Conservation (phyloP, 768 basidiomycete species). For the Jaapia argillacea region DNA sequence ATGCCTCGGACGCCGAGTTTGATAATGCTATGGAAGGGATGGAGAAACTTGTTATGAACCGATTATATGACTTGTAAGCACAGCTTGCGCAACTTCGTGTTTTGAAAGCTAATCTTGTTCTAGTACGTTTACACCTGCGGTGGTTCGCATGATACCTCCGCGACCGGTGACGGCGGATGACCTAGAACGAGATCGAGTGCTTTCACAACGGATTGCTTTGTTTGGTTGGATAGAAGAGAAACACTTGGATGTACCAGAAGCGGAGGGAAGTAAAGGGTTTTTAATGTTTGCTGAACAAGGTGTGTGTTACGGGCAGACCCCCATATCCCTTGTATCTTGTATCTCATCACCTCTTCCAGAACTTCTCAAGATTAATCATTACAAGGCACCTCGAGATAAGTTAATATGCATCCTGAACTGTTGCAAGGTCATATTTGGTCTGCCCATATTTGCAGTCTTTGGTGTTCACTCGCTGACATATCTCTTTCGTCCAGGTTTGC, state of each 20-base stretch:
- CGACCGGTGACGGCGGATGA: conserved; percentile 88
- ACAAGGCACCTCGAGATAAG: conserved; percentile 98
- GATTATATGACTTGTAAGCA: conserved; percentile 88
- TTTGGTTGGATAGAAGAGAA: conserved; percentile 86
- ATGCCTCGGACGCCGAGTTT: conserved; percentile 71
- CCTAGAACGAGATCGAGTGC: conserved; percentile 88
- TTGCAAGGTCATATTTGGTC: conserved; percentile 99
- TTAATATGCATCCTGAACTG: conserved; percentile 94
- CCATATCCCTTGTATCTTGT: too few relatives aligned
- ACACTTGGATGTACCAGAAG: conserved; percentile 85
- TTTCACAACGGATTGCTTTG: conserved; percentile 81
- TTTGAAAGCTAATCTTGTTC: neutral
- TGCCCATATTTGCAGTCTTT: conserved; percentile 17
- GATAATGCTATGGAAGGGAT: conserved; percentile 97
- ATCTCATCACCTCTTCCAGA: too few relatives aligned
- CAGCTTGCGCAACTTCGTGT: neutral
- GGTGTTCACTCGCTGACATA: conserved; percentile 1
- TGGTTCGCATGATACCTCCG: conserved; percentile 52
- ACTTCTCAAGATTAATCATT: conserved; percentile 93
- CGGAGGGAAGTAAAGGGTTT: conserved; percentile 70
- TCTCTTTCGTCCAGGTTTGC: conserved; percentile 47
- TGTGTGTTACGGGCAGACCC: conserved; percentile 23
- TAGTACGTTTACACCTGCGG: conserved; percentile 89
- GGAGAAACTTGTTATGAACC: conserved; percentile 99
- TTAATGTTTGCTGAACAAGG: conserved; percentile 86